phyloP scores from a whole-genome alignment of 2,329 filamentous ascomycete species.

The Hymenoscyphus infarciens region DNA sequence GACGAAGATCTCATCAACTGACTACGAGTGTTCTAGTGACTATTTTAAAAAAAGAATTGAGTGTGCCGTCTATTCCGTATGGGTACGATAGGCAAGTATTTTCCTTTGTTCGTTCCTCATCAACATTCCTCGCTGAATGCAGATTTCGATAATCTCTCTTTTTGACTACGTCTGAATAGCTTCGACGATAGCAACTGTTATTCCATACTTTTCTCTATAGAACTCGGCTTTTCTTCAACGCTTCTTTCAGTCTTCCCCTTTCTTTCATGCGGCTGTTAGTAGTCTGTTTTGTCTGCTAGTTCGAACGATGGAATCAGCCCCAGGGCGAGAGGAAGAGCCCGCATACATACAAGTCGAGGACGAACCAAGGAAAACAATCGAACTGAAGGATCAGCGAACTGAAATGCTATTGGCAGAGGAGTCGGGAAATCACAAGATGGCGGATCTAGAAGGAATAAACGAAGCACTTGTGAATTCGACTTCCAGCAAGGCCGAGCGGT shows the following conservation, averaged over 20 bases:
- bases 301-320: neutral
- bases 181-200: neutral
- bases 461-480: neutral
- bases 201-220: neutral
- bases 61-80: neutral
- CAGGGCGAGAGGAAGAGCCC: neutral
- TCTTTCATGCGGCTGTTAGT: neutral
- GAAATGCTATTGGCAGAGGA: neutral
- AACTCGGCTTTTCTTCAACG: neutral
- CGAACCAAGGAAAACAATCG: neutral
- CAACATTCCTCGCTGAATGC: constrained; percentile 1
- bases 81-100: neutral
- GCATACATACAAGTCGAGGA: neutral
- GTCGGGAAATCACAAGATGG: neutral
- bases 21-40: too few relatives aligned
- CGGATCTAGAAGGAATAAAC: neutral
- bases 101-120: neutral
- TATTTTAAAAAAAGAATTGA: too few relatives aligned
- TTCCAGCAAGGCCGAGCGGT: neutral
- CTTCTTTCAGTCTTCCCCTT: neutral
- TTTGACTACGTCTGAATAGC: neutral
- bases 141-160: neutral
- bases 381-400: neutral
- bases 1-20: too few relatives aligned
- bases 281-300: neutral